These are phyloP conservation scores for Chloranthus sessilifolius DNA, from an alignment of 164 flowering plant species.

Conservation along the genomic window DNA sequence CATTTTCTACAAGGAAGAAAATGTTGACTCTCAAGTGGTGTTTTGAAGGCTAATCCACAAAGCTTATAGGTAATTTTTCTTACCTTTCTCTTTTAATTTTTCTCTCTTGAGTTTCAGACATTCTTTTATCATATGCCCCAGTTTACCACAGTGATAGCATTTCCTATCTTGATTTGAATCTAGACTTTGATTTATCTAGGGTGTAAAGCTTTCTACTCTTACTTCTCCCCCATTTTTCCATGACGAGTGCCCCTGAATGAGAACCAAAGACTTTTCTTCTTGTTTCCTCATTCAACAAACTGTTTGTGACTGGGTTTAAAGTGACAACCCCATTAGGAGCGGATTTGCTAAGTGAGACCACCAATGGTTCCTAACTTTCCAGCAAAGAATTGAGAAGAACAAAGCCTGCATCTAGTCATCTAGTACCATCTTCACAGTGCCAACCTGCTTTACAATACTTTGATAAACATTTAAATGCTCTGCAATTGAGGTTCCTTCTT, in stretches of 20 bases:
- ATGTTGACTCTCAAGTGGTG: too few relatives aligned
- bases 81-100: neutral
- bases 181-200: neutral
- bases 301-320: neutral
- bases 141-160: neutral
- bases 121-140: neutral
- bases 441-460: neutral
- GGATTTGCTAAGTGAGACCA: neutral
- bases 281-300: constrained; percentile 1
- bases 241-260: neutral
- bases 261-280: neutral
- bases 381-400: neutral
- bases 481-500: neutral
- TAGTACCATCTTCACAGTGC: neutral
- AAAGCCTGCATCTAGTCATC: neutral
- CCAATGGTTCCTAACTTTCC: neutral
- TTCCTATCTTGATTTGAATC: neutral
- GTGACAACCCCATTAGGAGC: neutral
- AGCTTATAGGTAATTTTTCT: too few relatives aligned
- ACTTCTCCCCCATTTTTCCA: neutral
- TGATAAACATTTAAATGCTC: neutral
- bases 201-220: neutral
- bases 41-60: too few relatives aligned
- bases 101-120: neutral
- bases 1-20: too few relatives aligned